Conservation (phyloP, 2,329 filamentous ascomycete species). For the Beauveria brongniartii region DNA sequence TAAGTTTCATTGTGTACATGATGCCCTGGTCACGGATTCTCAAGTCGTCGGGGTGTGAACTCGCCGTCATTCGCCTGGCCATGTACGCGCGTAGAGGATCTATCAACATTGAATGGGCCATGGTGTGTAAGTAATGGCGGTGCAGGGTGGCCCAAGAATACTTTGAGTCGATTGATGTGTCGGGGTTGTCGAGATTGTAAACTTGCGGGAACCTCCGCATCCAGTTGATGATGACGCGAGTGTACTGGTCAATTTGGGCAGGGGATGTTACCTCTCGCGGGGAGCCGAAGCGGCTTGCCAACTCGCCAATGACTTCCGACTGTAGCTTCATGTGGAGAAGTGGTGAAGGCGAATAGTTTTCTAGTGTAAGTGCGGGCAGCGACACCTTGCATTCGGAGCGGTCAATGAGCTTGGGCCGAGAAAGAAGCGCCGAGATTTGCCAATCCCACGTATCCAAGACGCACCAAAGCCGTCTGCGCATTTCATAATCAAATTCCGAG, state of each 20-base stretch:
- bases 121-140: slow-evolving; percentile 35
- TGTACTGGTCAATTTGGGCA: slow-evolving; percentile 26
- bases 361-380: slow-evolving; percentile 11
- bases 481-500: slow-evolving; percentile 28
- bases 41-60: slow-evolving; percentile 24
- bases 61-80: slow-evolving; percentile 25
- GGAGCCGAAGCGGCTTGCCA: slow-evolving; percentile 24
- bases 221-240: slow-evolving; percentile 31
- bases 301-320: slow-evolving; percentile 23
- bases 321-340: slow-evolving; percentile 27
- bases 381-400: slow-evolving; percentile 11
- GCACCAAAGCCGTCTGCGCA: slow-evolving; percentile 29
- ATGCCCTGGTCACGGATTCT: slow-evolving; percentile 33
- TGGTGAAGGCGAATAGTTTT: slow-evolving; percentile 13
- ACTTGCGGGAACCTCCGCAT: slow-evolving; percentile 33
- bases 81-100: slow-evolving; percentile 38
- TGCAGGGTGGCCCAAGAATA: slow-evolving; percentile 38
- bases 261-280: slow-evolving; percentile 21
- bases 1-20: slow-evolving; percentile 34
- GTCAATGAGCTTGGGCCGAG: slow-evolving; percentile 14
- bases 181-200: slow-evolving; percentile 30
- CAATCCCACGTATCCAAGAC: slow-evolving; percentile 31
- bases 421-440: slow-evolving; percentile 27
- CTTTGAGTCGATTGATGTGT: slow-evolving; percentile 31
- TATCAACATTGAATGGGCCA: slow-evolving; percentile 36